Evolutionary conservation across 768 basidiomycete genomes (phyloP).

Genomic region (Xanthoconium stramineum): DNA sequence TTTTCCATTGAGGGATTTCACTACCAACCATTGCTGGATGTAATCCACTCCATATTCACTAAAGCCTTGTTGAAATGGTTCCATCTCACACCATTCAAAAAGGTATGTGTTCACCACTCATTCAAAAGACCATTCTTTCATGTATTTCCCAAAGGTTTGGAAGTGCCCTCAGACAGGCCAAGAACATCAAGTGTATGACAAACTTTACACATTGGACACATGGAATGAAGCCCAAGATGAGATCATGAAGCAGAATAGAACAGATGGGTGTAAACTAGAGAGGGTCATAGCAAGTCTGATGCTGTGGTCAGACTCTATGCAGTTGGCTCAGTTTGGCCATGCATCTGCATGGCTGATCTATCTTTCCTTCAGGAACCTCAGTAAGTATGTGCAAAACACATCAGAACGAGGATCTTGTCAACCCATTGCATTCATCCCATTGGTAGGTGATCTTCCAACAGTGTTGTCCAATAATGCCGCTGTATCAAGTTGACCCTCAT

Average conservation of each 20-base stretch:
- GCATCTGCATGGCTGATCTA: not conserved
- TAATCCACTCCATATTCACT: conserved; percentile 10
- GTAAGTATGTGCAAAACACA: not conserved
- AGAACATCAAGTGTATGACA: not conserved
- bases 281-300: not conserved
- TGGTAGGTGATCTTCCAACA: not conserved
- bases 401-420: not conserved
- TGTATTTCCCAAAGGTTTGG: not conserved
- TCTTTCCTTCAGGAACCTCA: not conserved
- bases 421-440: not conserved
- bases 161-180: not conserved
- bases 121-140: not conserved
- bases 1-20: conserved; percentile 30
- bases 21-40: conserved; percentile 16
- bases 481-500: not conserved
- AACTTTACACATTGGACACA: not conserved
- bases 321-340: not conserved
- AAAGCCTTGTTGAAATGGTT: conserved; percentile 9
- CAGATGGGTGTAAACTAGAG: not conserved
- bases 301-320: not conserved
- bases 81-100: conserved; percentile 24
- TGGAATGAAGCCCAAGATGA: not conserved
- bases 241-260: too few relatives aligned
- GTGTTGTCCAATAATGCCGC: not conserved
- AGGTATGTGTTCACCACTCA: not conserved